A percentile compares a stretch with the other conserved stretches of the same genome.
Evolutionary conservation across 495 filamentous ascomycete species (phyloP).

Genomic region (Chaetomium cochliodes): DNA sequence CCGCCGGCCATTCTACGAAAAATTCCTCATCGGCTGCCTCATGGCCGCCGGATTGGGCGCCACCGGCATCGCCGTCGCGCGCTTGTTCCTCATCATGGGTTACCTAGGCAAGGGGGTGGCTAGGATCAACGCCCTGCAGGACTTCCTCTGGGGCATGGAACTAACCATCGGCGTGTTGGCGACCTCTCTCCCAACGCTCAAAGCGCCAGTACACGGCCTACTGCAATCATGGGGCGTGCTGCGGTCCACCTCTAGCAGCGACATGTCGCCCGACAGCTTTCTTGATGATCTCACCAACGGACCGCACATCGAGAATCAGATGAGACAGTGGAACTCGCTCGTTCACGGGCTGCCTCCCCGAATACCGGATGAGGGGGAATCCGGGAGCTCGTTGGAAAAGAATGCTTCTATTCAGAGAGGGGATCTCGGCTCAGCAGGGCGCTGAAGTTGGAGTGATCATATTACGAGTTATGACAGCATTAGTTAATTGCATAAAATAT

Average conservation of each 20-base stretch:
- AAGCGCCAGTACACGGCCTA: slow-evolving; percentile 7
- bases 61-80: slow-evolving; percentile 8
- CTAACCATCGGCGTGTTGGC: slow-evolving; percentile 11
- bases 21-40: slow-evolving; percentile 8
- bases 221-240: slow-evolving; percentile 11
- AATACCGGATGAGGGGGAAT: background rate
- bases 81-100: slow-evolving; percentile 10
- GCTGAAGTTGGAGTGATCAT: too few relatives aligned
- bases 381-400: background rate
- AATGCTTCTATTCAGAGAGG: too few relatives aligned
- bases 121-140: background rate
- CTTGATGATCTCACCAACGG: background rate
- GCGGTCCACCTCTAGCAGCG: background rate
- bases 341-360: background rate
- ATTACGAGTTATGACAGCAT: too few relatives aligned
- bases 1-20: background rate
- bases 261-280: slow-evolving; percentile 5
- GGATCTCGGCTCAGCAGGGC: too few relatives aligned
- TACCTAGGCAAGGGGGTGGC: background rate
- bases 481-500: too few relatives aligned
- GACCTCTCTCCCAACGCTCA: slow-evolving; percentile 6
- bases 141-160: slow-evolving; percentile 14
- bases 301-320: background rate
- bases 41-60: slow-evolving; percentile 9
- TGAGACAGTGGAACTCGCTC: background rate